Conservation (phyloP, 306 rosid genomes). For the Fragaria nilgerrensis region DNA sequence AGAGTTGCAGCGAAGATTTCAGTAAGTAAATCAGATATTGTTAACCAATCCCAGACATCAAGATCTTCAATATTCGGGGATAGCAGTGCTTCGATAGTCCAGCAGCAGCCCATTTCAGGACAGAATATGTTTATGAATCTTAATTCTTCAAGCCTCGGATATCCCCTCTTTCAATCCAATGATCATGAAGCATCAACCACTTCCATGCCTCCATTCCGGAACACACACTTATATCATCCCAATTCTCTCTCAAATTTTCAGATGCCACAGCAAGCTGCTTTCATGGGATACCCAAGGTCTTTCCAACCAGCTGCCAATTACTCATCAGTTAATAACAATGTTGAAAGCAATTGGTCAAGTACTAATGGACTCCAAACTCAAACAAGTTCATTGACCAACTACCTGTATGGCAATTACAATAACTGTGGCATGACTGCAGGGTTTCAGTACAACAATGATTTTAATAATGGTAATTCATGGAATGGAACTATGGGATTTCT, state of each 20-base stretch:
- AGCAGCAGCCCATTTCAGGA: not conserved
- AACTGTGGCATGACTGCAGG: not conserved
- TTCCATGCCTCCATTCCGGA: not conserved
- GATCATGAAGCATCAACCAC: not conserved
- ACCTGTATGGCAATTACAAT: not conserved
- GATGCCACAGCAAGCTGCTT: not conserved
- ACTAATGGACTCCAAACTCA: not conserved
- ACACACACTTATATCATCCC: not conserved
- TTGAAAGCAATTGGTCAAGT: not conserved
- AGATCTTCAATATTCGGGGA: not conserved
- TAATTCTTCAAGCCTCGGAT: not conserved
- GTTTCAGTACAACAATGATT: not conserved
- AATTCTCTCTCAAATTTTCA: not conserved
- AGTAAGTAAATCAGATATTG: constrained; percentile 2
- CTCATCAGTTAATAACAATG: constrained; percentile 2
- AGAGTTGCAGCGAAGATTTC: constrained; percentile 13
- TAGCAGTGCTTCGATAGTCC: not conserved
- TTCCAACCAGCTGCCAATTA: not conserved
- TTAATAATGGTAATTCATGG: not conserved
- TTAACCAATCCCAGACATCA: not conserved
- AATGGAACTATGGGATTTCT: constrained; percentile 1
- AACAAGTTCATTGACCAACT: not conserved
- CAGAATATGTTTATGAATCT: not conserved
- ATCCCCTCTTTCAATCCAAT: not conserved
- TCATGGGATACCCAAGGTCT: not conserved